phyloP scores from a whole-genome alignment of 2,329 filamentous ascomycete genomes.

The Rhinocladiella mackenziei region DNA sequence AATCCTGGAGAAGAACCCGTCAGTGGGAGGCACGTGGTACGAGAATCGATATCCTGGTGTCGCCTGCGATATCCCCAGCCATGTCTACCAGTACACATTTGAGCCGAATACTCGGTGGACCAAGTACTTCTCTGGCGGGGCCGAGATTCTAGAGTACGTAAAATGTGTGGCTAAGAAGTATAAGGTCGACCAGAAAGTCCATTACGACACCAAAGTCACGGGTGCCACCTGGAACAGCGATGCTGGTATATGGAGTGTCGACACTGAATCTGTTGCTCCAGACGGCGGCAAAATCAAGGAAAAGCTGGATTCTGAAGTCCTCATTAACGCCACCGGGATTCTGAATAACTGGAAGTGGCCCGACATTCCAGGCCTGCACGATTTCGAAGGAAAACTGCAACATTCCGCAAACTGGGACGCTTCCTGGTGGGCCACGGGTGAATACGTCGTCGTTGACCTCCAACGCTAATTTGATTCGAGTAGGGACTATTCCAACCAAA shows the following conservation, averaged over 20 bases:
- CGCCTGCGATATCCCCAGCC: conserved; percentile 23
- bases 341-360: conserved; percentile 40
- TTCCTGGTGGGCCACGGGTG: too few relatives aligned
- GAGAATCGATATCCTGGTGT: conserved; percentile 27
- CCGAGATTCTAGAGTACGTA: conserved; percentile 23
- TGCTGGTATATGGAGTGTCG: conserved; percentile 25
- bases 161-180: conserved; percentile 13
- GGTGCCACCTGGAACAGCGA: conserved; percentile 53
- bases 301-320: conserved; percentile 1
- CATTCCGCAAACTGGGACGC: conserved; percentile 35
- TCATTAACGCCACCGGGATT: conserved; percentile 8
- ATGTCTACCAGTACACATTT: conserved; percentile 23
- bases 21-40: conserved; percentile 33
- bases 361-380: conserved; percentile 33
- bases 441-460: too few relatives aligned
- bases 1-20: conserved; percentile 30
- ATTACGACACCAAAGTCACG: conserved; percentile 54
- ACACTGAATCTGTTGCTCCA: neutral
- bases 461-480: too few relatives aligned
- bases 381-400: conserved; percentile 35
- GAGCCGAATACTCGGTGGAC: conserved; percentile 21
- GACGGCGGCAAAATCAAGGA: neutral
- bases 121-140: conserved; percentile 14
- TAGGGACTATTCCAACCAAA: too few relatives aligned
- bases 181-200: conserved; percentile 51